A percentile compares a stretch with the other conserved stretches of the same genome.
Conservation (phyloP, 148 eudicot species). For the Diospyros lotus region DNA sequence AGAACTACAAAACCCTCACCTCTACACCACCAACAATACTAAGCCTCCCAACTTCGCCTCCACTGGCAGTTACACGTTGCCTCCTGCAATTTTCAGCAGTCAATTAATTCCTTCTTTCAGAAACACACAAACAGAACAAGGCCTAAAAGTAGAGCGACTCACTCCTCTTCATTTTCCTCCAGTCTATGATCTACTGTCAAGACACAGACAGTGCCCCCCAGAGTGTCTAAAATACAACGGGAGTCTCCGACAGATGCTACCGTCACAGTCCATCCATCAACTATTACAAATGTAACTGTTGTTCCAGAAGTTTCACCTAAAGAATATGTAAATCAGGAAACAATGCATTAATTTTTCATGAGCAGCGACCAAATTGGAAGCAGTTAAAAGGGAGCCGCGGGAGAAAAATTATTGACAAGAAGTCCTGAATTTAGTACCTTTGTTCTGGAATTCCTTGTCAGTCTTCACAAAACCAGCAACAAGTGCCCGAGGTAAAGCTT, state of each 20-base stretch:
- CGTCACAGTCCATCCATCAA: conserved; percentile 85
- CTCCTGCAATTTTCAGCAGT: conserved; percentile 42
- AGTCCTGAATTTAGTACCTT: conserved; percentile 33
- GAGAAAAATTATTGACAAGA: neutral
- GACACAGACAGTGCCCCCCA: conserved; percentile 54
- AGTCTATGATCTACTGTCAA: conserved; percentile 88
- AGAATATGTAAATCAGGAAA: neutral
- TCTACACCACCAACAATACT: conserved; percentile 68
- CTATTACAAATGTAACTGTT: conserved; percentile 77
- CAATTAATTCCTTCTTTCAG: conserved; percentile 7
- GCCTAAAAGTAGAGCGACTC: conserved; percentile 14
- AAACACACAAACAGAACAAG: neutral
- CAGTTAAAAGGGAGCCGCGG: neutral
- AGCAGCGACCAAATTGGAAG: neutral
- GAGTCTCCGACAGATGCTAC: conserved; percentile 94
- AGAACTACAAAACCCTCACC: conserved; percentile 32
- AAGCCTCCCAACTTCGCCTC: conserved; percentile 90
- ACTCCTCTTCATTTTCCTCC: conserved; percentile 85
- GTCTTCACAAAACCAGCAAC: conserved; percentile 90
- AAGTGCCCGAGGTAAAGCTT: conserved; percentile 74
- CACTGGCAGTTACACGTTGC: conserved; percentile 76
- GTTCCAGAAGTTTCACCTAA: conserved; percentile 92
- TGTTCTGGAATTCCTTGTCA: conserved; percentile 71
- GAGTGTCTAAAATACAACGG: conserved; percentile 81
- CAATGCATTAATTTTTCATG: neutral